Evolutionary conservation across 208 protist species (phyloP).

Genomic region (Endotrypanum monterogeii): DNA sequence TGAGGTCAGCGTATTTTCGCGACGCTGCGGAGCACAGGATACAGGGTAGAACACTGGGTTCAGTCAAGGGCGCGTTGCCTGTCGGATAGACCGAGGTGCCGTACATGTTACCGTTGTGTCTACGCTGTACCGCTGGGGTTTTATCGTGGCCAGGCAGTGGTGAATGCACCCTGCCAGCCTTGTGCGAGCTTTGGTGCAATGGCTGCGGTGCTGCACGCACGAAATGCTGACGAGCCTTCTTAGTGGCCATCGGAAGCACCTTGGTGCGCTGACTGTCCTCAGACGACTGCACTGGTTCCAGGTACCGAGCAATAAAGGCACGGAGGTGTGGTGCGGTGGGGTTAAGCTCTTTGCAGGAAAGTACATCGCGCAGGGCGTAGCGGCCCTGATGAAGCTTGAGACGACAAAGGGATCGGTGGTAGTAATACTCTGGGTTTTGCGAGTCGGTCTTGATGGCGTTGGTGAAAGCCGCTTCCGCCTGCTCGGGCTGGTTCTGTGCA

Average conservation of each 20-base stretch:
- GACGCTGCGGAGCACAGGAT: neutral
- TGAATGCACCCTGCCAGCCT: neutral
- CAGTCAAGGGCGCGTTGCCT: slow-evolving; percentile 1
- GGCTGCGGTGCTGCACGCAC: neutral
- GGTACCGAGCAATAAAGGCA: slow-evolving; percentile 81
- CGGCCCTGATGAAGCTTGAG: slow-evolving; percentile 78
- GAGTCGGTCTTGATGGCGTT: slow-evolving; percentile 78
- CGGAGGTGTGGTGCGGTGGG: slow-evolving; percentile 59
- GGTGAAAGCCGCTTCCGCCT: slow-evolving; percentile 85
- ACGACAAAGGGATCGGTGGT: slow-evolving; percentile 79
- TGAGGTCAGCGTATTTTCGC: neutral
- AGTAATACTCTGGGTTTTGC: slow-evolving; percentile 78
- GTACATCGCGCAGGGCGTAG: slow-evolving; percentile 84
- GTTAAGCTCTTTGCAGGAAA: slow-evolving; percentile 79
- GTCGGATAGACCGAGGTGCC: neutral
- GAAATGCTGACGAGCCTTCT: neutral
- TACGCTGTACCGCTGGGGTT: neutral
- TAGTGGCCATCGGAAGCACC: neutral
- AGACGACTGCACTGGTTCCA: slow-evolving; percentile 28
- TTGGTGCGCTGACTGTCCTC: neutral
- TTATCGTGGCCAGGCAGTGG: neutral
- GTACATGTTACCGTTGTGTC: neutral
- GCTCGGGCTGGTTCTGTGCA: slow-evolving; percentile 36
- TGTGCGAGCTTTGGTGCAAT: neutral
- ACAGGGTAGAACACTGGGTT: neutral